Conservation (phyloP, 805 yeast species). For the Pichia scutulata region DNA sequence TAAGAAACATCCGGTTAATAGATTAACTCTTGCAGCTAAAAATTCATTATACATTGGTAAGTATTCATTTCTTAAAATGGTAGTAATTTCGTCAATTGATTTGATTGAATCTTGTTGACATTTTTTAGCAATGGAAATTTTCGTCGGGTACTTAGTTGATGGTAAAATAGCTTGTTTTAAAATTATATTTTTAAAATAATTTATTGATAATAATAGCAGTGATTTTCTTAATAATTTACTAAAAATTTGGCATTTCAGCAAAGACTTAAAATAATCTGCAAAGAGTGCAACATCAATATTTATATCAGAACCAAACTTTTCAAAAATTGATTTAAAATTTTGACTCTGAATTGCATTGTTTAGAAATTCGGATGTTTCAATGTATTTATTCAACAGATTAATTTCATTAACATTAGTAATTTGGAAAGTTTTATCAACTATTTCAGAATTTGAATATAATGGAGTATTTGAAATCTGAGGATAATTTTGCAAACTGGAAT, state of each 20-base stretch:
- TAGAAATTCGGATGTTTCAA: background rate
- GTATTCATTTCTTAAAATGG: slow-evolving; percentile 6
- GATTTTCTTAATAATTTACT: slow-evolving; percentile 7
- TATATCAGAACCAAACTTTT: background rate
- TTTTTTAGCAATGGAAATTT: slow-evolving; percentile 5
- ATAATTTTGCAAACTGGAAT: too few species aligned
- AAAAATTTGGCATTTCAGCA: background rate
- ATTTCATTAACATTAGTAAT: background rate
- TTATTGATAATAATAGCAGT: slow-evolving; percentile 4
- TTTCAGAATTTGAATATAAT: background rate
- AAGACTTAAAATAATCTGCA: background rate
- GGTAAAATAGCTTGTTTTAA: slow-evolving; percentile 7
- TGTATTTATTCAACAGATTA: background rate
- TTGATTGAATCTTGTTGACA: slow-evolving; percentile 7
- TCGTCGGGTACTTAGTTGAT: background rate
- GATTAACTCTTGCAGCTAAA: background rate
- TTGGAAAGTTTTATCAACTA: slow-evolving; percentile 1
- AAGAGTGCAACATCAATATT: slow-evolving; percentile 1
- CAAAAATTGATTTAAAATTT: background rate
- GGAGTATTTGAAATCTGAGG: too few species aligned
- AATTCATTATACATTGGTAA: slow-evolving; percentile 1
- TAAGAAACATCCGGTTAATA: slow-evolving; percentile 2
- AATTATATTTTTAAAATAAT: slow-evolving; percentile 8
- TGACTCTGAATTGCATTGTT: background rate
- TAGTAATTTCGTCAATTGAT: slow-evolving; percentile 2